Base-by-base conservation (phyloP, 164 flowering plant species). In the Santalum album region DNA sequence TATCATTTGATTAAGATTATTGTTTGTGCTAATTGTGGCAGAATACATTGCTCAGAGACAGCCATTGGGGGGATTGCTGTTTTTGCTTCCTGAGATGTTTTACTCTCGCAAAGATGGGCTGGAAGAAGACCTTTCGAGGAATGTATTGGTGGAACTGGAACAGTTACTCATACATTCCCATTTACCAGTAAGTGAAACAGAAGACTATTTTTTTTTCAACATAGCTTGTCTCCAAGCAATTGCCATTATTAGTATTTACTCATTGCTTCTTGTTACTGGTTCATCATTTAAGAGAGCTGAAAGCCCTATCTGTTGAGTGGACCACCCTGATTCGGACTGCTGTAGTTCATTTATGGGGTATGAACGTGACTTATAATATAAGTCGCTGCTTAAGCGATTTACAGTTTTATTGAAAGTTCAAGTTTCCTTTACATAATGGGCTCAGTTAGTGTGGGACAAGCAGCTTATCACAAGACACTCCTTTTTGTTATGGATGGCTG, bases 41-140 rank as follows among this genome's bases (percentile, higher is more conserved):
- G 98, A 87, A 19, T 85, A 65, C 65, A 68, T 87, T 36, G 51
- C 63, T 3, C 65, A 75, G 60, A 71, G 51, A 53, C 71, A 78
- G 72, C 83, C 77, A 38, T 67, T 94, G 40, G 99, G 95, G 15
- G 97, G 97, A 5, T 57, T 94, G 19, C 50, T 94, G 58, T 75
- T 94, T 69, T 68, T 94, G 62, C 90, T 94, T 24, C 96, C 99
- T 38, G 72, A 62, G 46, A 64, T 69, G 42, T 70, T 78, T 48
- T 64, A 59, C 53, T 67, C 69, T 55, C 75, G 67, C 51, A 56
- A 52, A 49, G 74, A 65, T 17, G 61, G 34, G 5, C 27, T 56
- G 51, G 75, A 51, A 10, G 22, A 60, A 25, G 74, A 58, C 40
- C 55, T 49, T 48, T 40, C 77, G 27, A 76, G 65, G 62, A 67